Percentiles rank a stretch among this genome's conserved stretches.
Evolutionary conservation across 148 eudicot genomes (phyloP).

Genomic region (Simmondsia chinensis): DNA sequence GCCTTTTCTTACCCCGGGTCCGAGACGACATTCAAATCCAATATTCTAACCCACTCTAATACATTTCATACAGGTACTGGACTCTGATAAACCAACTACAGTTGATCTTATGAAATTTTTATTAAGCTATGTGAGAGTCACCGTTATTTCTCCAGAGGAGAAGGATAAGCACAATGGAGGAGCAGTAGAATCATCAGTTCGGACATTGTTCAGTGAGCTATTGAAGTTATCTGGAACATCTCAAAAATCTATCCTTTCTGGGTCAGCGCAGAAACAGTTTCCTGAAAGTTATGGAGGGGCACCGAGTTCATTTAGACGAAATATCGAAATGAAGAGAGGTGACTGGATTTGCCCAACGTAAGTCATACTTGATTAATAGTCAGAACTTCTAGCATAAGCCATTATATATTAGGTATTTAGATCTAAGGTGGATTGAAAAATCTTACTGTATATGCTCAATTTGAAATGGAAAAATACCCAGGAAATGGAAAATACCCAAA

Average conservation of each 20-base stretch:
- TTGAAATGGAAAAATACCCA: no score
- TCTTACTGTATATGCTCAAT: no score
- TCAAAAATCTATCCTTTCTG: slow-evolving; percentile 13
- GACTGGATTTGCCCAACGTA: slow-evolving; percentile 88
- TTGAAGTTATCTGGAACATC: slow-evolving; percentile 19
- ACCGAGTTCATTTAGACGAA: slow-evolving; percentile 27
- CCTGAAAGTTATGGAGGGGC: slow-evolving; percentile 22
- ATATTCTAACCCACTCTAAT: slow-evolving; percentile 4
- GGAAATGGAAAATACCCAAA: no score
- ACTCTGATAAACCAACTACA: slow-evolving; percentile 43
- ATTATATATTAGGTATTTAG: no score
- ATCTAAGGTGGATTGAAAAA: no score
- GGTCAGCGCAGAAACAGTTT: slow-evolving; percentile 18
- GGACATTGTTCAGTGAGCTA: slow-evolving; percentile 56
- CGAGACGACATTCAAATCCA: neutral
- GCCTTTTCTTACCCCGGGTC: neutral
- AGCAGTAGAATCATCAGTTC: slow-evolving; percentile 50
- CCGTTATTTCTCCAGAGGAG: slow-evolving; percentile 34
- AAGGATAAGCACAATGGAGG: slow-evolving; percentile 22
- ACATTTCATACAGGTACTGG: slow-evolving; percentile 30
- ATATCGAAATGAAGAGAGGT: slow-evolving; percentile 70
- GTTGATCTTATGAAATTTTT: slow-evolving; percentile 76
- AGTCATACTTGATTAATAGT: slow-evolving; percentile 9
- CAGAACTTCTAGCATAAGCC: no score
- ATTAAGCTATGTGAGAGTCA: slow-evolving; percentile 65